Percentiles rank a stretch among this genome's conserved stretches.
These are phyloP conservation scores for Pyricularia grisea DNA, from an alignment of 2,329 filamentous ascomycete genomes.

Conservation along the genomic window DNA sequence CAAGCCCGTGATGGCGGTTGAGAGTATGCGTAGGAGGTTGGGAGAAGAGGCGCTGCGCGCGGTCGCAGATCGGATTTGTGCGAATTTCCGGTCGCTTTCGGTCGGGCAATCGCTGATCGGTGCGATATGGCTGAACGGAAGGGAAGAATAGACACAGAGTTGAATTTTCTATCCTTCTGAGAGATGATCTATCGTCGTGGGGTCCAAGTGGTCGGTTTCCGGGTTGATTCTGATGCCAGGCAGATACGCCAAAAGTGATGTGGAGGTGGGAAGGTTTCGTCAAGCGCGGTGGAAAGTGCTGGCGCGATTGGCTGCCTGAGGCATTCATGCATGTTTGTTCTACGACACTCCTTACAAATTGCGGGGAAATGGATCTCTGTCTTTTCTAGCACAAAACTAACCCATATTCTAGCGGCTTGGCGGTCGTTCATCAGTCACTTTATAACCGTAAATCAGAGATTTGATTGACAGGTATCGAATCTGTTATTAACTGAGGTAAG, in stretches of 20 bases:
- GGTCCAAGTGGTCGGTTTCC: not conserved
- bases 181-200: not conserved
- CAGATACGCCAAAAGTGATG: not conserved
- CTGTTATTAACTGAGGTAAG: not conserved
- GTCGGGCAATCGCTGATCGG: not conserved
- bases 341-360: not conserved
- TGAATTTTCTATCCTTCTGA: not conserved
- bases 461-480: not conserved
- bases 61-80: not conserved
- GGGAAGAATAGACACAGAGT: not conserved
- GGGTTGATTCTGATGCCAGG: not conserved
- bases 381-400: not conserved
- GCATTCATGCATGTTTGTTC: not conserved
- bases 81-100: not conserved
- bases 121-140: not conserved
- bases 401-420: not conserved
- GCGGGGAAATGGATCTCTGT: not conserved
- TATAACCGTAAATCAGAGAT: not conserved
- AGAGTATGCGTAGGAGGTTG: not conserved
- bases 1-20: not conserved
- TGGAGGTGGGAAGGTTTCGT: not conserved
- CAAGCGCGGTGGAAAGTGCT: not conserved
- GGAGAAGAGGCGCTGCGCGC: not conserved
- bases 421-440: not conserved
- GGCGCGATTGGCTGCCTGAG: slow-evolving; percentile 5